Evolutionary conservation across 306 rosid genomes (phyloP).

Genomic region (Geum urbanum): DNA sequence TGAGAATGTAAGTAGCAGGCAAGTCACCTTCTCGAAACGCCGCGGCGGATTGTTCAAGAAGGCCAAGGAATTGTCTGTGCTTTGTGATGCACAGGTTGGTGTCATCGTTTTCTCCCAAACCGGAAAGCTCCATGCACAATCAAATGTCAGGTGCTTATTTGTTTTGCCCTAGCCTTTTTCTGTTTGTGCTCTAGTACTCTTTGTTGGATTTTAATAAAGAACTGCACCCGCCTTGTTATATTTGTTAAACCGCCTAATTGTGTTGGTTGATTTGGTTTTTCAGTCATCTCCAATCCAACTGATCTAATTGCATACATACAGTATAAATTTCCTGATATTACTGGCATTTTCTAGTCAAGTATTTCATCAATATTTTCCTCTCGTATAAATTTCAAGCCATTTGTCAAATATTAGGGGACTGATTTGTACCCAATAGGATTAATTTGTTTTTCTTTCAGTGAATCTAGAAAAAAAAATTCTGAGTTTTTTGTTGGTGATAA

Average conservation of each 20-base stretch:
- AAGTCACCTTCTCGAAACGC: conserved; percentile 73
- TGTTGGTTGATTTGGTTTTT: neutral
- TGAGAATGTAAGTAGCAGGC: conserved; percentile 66
- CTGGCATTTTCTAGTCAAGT: neutral
- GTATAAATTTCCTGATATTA: neutral
- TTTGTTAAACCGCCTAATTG: neutral
- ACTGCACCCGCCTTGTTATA: neutral
- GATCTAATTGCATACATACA: neutral
- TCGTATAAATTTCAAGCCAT: neutral
- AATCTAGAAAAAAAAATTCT: neutral
- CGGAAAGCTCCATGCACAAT: conserved; percentile 58
- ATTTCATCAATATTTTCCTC: neutral
- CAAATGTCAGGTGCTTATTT: conserved; percentile 50
- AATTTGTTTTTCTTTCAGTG: too few relatives aligned
- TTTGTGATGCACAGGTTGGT: conserved; percentile 75
- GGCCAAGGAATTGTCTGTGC: conserved; percentile 63
- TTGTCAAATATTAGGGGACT: neutral
- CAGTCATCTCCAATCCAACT: neutral
- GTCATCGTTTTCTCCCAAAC: conserved; percentile 67
- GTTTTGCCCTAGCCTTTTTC: neutral
- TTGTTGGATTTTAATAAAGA: neutral
- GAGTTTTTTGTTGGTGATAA: neutral
- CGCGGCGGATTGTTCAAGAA: conserved; percentile 68
- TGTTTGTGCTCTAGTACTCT: neutral
- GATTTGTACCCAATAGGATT: too few relatives aligned